Conservation (phyloP, 2,329 filamentous ascomycete genomes). For the Aspergillus sp. region DNA sequence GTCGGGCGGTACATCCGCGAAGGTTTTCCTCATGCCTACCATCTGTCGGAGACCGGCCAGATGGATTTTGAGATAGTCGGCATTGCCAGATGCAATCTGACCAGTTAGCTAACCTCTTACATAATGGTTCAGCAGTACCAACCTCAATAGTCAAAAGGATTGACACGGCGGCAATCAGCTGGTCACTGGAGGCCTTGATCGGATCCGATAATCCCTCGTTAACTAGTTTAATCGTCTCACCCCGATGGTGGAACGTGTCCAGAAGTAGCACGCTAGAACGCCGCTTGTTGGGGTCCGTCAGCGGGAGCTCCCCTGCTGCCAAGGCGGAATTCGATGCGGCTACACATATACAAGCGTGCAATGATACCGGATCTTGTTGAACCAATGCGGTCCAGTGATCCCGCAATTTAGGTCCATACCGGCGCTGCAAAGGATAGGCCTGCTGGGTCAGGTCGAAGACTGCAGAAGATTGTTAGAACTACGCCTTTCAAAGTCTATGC, state of each 20-base stretch:
- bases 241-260: conserved; percentile 42
- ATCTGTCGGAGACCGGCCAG: conserved; percentile 44
- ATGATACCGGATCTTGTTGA: conserved; percentile 37
- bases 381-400: conserved; percentile 40
- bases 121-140: conserved; percentile 9
- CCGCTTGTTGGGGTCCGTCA: conserved; percentile 35
- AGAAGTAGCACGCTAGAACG: conserved; percentile 35
- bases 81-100: conserved; percentile 43
- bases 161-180: conserved; percentile 42
- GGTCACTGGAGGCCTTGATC: conserved; percentile 42
- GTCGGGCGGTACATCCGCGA: conserved; percentile 40
- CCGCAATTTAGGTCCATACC: conserved; percentile 37
- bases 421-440: conserved; percentile 39
- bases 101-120: conserved; percentile 13
- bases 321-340: conserved; percentile 41
- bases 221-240: conserved; percentile 43
- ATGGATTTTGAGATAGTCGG: conserved; percentile 43
- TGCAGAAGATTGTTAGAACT: conserved; percentile 21
- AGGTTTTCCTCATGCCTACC: conserved; percentile 40
- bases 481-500: background rate
- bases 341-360: conserved; percentile 43
- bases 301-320: conserved; percentile 34
- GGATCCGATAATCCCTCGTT: conserved; percentile 42
- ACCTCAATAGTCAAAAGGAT: conserved; percentile 45
- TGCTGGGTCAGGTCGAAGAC: conserved; percentile 40